Percentiles rank a stretch among this genome's conserved stretches.
phyloP scores from a whole-genome alignment of 306 rosid species.

The Inga leiocalycina region DNA sequence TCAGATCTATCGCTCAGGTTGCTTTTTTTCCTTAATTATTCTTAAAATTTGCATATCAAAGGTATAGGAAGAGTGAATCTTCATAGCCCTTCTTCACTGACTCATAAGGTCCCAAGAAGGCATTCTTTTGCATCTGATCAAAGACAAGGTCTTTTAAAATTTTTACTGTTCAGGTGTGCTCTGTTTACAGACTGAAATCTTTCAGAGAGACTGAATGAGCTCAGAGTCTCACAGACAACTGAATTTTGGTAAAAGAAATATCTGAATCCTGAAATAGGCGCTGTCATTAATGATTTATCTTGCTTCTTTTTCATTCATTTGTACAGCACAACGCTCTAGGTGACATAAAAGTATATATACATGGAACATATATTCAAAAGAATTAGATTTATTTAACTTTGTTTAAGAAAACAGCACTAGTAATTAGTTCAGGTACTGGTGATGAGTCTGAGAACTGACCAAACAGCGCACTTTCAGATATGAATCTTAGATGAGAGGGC shows the following conservation, averaged over 20 bases:
- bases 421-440: background rate
- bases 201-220: constrained; percentile 22
- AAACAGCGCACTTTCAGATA: constrained; percentile 5
- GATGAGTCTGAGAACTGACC: constrained; percentile 1
- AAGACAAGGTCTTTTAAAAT: background rate
- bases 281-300: background rate
- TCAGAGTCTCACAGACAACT: background rate
- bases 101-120: background rate
- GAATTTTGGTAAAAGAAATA: constrained; percentile 15
- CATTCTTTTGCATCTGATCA: background rate
- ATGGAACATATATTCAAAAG: constrained; percentile 27
- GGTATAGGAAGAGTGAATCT: background rate
- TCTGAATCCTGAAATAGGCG: constrained; percentile 9
- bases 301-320: background rate
- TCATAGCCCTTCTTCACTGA: background rate
- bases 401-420: background rate
- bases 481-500: background rate
- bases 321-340: constrained; percentile 26
- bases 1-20: background rate
- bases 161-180: constrained; percentile 4
- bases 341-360: constrained; percentile 16
- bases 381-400: background rate
- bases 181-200: constrained; percentile 15
- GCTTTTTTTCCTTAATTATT: background rate
- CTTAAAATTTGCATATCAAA: background rate